These are phyloP conservation scores for Priceomyces castillae DNA, from an alignment of 805 yeast species.

Conservation along the genomic window DNA sequence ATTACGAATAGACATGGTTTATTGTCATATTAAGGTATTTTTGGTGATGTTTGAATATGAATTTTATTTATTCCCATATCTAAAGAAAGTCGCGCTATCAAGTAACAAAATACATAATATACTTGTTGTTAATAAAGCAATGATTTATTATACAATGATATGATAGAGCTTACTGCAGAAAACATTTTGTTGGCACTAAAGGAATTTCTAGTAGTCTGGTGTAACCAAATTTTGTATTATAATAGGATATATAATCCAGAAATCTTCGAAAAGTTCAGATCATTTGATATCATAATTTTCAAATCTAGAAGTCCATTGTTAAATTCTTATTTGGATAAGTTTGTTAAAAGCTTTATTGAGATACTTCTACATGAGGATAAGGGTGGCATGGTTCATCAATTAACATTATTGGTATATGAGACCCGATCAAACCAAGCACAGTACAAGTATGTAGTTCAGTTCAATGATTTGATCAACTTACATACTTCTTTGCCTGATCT, in stretches of 20 bases:
- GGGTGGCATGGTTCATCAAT: constrained; percentile 27
- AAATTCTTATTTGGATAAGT: constrained; percentile 38
- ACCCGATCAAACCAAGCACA: constrained; percentile 22
- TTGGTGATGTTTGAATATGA: too few species aligned
- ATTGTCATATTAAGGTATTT: neutral
- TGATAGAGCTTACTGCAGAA: constrained; percentile 21
- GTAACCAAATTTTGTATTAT: constrained; percentile 55
- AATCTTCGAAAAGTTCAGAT: constrained; percentile 43
- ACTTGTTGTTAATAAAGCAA: too few species aligned
- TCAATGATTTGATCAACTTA: constrained; percentile 29
- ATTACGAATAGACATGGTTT: constrained; percentile 19
- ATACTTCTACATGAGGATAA: constrained; percentile 7
- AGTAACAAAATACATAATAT: too few species aligned
- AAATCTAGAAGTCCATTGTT: constrained; percentile 48
- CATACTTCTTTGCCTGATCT: constrained; percentile 11
- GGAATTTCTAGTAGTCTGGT: constrained; percentile 49
- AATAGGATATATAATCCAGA: constrained; percentile 52
- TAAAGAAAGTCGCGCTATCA: too few species aligned
- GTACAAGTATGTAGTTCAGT: constrained; percentile 40
- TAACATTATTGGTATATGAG: constrained; percentile 39
- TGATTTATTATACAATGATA: constrained; percentile 4
- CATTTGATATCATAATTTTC: constrained; percentile 42
- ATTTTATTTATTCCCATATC: too few species aligned
- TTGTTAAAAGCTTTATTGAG: constrained; percentile 8
- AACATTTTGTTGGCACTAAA: constrained; percentile 34